Evolutionary conservation across 1,284 basidiomycete species (phyloP).

Genomic region (Thecaphora thlaspeos): DNA sequence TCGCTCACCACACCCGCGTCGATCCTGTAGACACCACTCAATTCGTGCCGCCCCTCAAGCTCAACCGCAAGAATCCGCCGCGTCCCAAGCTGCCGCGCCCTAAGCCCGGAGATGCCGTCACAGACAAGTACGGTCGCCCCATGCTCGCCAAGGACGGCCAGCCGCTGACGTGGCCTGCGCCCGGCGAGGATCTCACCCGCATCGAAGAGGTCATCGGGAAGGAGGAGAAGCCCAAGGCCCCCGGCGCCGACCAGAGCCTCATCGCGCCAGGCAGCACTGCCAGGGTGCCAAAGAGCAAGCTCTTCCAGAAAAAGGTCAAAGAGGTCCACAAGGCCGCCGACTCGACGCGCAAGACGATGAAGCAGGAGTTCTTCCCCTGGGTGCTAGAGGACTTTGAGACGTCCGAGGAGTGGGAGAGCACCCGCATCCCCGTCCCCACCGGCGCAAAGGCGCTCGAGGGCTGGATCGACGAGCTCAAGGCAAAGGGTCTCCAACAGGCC

Average conservation of each 20-base stretch:
- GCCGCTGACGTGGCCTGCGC: constrained; percentile 40
- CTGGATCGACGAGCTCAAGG: constrained; percentile 32
- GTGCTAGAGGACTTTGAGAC: constrained; percentile 57
- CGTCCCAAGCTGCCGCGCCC: constrained; percentile 47
- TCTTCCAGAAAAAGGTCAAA: constrained; percentile 52
- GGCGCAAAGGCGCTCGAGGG: constrained; percentile 40
- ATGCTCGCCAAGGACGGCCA: constrained; percentile 45
- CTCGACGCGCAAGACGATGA: constrained; percentile 47
- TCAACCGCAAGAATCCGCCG: constrained; percentile 55
- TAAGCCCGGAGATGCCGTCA: constrained; percentile 46
- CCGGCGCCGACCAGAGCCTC: constrained; percentile 31
- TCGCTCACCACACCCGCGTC: constrained; percentile 48
- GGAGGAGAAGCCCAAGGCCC: constrained; percentile 22
- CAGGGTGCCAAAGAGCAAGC: constrained; percentile 30
- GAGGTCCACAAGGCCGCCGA: constrained; percentile 55
- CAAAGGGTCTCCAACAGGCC: constrained; percentile 5
- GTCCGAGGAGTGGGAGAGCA: constrained; percentile 50
- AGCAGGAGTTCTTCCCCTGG: constrained; percentile 55
- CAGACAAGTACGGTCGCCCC: constrained; percentile 46
- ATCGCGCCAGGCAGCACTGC: constrained; percentile 36
- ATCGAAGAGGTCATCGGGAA: constrained; percentile 34
- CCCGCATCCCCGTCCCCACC: constrained; percentile 37
- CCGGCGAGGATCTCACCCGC: constrained; percentile 35
- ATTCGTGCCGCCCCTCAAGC: constrained; percentile 53
- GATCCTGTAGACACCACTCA: constrained; percentile 48